Percentiles rank a stretch among this genome's conserved stretches.
phyloP scores from a whole-genome alignment of 2,329 filamentous ascomycete genomes.

The Colletotrichum somersetense region DNA sequence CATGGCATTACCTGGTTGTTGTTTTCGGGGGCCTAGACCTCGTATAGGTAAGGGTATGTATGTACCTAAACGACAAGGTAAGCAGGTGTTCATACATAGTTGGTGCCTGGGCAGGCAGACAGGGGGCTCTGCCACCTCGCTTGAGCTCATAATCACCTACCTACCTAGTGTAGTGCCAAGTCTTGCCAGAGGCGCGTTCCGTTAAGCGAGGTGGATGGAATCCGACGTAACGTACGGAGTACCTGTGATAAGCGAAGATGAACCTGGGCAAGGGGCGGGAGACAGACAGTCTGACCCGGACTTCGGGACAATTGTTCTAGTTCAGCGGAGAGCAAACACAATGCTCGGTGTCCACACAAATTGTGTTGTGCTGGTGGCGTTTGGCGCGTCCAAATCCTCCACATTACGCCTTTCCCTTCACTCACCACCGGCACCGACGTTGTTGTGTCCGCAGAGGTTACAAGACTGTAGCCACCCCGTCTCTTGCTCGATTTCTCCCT shows the following conservation, averaged over 20 bases:
- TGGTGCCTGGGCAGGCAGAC: background rate
- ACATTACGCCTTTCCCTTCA: background rate
- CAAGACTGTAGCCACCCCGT: background rate
- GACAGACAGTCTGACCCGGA: background rate
- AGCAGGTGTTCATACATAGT: too few species aligned
- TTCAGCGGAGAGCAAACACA: background rate
- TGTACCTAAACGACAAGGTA: background rate
- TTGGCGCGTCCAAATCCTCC: background rate
- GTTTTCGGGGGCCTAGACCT: background rate
- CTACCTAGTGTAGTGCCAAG: background rate
- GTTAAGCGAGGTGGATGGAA: slow-evolving; percentile 1
- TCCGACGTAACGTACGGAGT: background rate
- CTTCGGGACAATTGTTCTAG: slow-evolving; percentile 7
- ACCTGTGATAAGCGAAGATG: background rate
- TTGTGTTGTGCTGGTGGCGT: background rate
- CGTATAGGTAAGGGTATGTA: too few species aligned
- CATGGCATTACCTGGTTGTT: background rate
- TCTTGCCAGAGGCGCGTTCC: slow-evolving; percentile 3
- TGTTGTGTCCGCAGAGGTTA: background rate
- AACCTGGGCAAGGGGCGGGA: background rate
- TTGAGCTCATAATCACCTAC: background rate
- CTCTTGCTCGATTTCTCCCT: background rate
- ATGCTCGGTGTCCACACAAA: background rate
- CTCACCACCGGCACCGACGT: background rate
- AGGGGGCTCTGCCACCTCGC: background rate